Evolutionary conservation across 306 rosid species (phyloP).

Genomic region (Castanea mollissima): DNA sequence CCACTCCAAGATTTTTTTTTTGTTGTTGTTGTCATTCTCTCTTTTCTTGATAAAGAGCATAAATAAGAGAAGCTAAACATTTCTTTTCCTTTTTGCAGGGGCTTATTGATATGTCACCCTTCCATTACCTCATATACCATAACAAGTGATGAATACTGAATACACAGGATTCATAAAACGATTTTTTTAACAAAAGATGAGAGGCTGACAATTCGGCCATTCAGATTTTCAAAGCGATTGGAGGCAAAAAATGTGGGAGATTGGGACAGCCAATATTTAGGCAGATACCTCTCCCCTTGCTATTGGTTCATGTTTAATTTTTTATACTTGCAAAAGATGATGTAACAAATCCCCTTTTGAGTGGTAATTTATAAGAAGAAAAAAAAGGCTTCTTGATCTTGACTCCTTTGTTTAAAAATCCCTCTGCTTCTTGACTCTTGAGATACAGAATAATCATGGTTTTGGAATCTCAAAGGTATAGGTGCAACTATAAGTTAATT

Average conservation of each 20-base stretch:
- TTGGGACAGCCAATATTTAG: conserved; percentile 3
- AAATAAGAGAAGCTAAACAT: neutral
- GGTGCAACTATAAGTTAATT: neutral
- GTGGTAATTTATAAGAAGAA: neutral
- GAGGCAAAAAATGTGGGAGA: conserved; percentile 8
- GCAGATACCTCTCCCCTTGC: conserved; percentile 11
- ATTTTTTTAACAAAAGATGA: conserved; percentile 18
- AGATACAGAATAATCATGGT: neutral
- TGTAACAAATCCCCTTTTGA: conserved; percentile 1
- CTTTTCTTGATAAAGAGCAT: neutral
- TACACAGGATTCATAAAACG: neutral
- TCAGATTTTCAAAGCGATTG: neutral
- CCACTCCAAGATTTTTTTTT: neutral
- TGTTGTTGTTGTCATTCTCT: too few species aligned
- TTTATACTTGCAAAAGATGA: conserved; percentile 8
- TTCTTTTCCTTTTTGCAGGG: conserved; percentile 17
- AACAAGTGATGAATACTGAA: neutral
- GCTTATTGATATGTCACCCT: neutral
- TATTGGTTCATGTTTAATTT: neutral
- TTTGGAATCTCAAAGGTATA: neutral
- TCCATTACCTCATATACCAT: neutral
- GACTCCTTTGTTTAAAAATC: neutral
- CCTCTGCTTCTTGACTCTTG: neutral
- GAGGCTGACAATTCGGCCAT: neutral
- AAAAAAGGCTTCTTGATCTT: neutral